These are phyloP conservation scores for Microascus cirrosus DNA, from an alignment of 2,329 filamentous ascomycete genomes.

Conservation along the genomic window DNA sequence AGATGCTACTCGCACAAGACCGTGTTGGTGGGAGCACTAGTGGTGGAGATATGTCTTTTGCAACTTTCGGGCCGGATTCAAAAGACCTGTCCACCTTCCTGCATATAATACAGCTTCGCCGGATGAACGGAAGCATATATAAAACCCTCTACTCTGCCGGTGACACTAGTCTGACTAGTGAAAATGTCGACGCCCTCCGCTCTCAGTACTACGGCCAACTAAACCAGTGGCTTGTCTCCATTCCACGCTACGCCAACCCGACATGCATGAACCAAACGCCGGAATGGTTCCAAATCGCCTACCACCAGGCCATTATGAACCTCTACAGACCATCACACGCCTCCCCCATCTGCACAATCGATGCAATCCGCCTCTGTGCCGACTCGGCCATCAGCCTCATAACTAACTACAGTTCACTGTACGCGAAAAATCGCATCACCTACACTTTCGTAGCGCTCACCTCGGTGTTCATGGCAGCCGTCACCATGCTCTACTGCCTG, in stretches of 20 bases:
- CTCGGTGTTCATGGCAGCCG: conserved; percentile 15
- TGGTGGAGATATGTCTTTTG: background rate
- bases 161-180: background rate
- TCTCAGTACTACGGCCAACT: conserved; percentile 5
- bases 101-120: conserved; percentile 14
- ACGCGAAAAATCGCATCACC: conserved; percentile 15
- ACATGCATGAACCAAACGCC: conserved; percentile 13
- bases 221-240: conserved; percentile 13
- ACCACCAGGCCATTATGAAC: conserved; percentile 13
- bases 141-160: conserved; percentile 9
- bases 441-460: conserved; percentile 16
- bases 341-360: conserved; percentile 5
- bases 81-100: conserved; percentile 14
- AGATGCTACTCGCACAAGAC: background rate
- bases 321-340: conserved; percentile 14
- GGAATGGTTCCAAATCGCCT: conserved; percentile 17
- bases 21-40: background rate
- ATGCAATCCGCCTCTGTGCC: conserved; percentile 7
- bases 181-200: background rate
- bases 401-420: conserved; percentile 10
- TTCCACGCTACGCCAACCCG: conserved; percentile 12
- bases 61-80: background rate
- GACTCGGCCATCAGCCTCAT: conserved; percentile 10
- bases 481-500: conserved; percentile 16
- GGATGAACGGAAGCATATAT: conserved; percentile 13